These are phyloP conservation scores for Yamadazyma dendronema DNA, from an alignment of 1,139 yeast genomes.

Conservation along the genomic window DNA sequence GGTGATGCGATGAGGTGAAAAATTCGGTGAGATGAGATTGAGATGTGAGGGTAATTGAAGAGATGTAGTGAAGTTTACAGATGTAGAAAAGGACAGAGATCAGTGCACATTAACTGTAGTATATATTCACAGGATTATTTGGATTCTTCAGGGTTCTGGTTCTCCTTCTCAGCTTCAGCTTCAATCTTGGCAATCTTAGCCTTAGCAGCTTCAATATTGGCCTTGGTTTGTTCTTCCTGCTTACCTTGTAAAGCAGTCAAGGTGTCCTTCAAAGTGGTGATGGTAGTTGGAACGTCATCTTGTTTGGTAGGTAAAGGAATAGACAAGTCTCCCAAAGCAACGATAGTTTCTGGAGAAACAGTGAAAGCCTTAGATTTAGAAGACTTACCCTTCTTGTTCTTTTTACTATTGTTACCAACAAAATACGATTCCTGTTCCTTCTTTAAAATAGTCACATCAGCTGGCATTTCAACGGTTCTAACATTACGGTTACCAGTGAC, in stretches of 20 bases:
- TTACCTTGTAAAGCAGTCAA: conserved; percentile 65
- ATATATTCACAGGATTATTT: background rate
- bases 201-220: conserved; percentile 72
- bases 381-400: conserved; percentile 40
- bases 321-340: conserved; percentile 72
- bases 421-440: conserved; percentile 62
- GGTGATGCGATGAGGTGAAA: conserved; percentile 4
- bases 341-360: conserved; percentile 79
- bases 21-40: conserved; percentile 2
- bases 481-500: conserved; percentile 29
- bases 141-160: conserved; percentile 19
- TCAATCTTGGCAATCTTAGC: conserved; percentile 69
- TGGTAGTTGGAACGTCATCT: conserved; percentile 68
- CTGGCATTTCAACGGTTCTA: conserved; percentile 59
- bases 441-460: conserved; percentile 61
- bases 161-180: conserved; percentile 35
- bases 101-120: too few species aligned
- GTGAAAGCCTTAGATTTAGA: conserved; percentile 50
- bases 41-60: background rate
- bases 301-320: conserved; percentile 77
- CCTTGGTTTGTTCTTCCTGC: conserved; percentile 81
- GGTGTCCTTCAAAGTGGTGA: conserved; percentile 71
- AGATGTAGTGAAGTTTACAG: too few species aligned
- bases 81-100: too few species aligned
- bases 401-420: conserved; percentile 51